Evolutionary conservation across 2,329 filamentous ascomycete species (phyloP).

Genomic region (Corinectria fuckeliana): DNA sequence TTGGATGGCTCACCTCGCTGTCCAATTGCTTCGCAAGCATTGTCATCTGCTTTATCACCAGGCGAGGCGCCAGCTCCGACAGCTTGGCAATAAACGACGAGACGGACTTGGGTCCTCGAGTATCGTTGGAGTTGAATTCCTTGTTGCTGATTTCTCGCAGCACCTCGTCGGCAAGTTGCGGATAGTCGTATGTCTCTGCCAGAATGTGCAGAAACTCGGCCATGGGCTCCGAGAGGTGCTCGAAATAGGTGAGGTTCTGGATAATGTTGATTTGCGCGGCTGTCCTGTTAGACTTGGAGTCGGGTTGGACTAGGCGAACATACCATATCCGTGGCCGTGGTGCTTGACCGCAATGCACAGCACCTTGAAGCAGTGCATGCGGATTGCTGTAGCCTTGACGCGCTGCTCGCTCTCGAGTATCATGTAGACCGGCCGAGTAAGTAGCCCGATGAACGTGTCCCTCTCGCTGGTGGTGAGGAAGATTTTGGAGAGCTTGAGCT

Average conservation of each 20-base stretch:
- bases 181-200: slow-evolving; percentile 96
- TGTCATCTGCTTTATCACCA: slow-evolving; percentile 98
- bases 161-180: slow-evolving; percentile 92
- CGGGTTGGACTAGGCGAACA: slow-evolving; percentile 30
- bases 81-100: slow-evolving; percentile 92
- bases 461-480: slow-evolving; percentile 96
- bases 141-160: slow-evolving; percentile 94
- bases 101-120: slow-evolving; percentile 92
- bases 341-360: slow-evolving; percentile 97
- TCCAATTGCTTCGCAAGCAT: slow-evolving; percentile 93
- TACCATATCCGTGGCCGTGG: slow-evolving; percentile 95
- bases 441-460: slow-evolving; percentile 90
- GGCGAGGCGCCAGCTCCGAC: slow-evolving; percentile 86
- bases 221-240: slow-evolving; percentile 99
- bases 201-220: slow-evolving; percentile 97
- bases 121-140: slow-evolving; percentile 97
- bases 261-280: slow-evolving; percentile 97
- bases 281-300: slow-evolving; percentile 49
- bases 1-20: slow-evolving; percentile 71
- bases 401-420: slow-evolving; percentile 93
- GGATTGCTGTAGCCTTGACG: slow-evolving; percentile 85
- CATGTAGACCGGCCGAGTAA: slow-evolving; percentile 92
- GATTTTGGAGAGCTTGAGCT: slow-evolving; percentile 88
- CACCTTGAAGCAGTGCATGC: slow-evolving; percentile 98
- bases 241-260: slow-evolving; percentile 96